Conservation (phyloP, 208 protist genomes). For the Spongospora subterranea region DNA sequence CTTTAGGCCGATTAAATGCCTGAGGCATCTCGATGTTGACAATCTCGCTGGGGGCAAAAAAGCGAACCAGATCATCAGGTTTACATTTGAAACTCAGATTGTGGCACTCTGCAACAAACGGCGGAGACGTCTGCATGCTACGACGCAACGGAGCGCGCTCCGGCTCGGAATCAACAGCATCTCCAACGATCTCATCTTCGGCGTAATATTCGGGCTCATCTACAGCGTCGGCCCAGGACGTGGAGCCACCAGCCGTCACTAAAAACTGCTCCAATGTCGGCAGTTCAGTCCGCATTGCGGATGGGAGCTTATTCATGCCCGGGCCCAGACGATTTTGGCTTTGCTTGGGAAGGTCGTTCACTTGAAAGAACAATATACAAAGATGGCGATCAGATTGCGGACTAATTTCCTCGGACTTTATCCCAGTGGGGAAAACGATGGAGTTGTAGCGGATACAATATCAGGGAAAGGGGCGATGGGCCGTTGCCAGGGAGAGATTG, state of each 20-base stretch:
- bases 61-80: background rate
- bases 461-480: background rate
- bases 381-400: background rate
- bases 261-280: conserved; percentile 31
- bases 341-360: background rate
- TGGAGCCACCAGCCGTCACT: background rate
- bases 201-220: background rate
- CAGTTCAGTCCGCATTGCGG: background rate
- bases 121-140: background rate
- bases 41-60: background rate
- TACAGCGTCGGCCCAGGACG: conserved; percentile 36
- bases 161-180: background rate
- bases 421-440: background rate
- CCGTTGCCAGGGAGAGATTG: too few species aligned
- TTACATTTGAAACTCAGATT: conserved; percentile 16
- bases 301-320: too few species aligned
- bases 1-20: background rate
- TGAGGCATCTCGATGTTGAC: background rate
- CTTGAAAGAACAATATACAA: background rate
- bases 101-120: background rate
- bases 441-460: background rate
- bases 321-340: too few species aligned
- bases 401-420: background rate
- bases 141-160: background rate
- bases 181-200: background rate